Percentiles rank a stretch among this genome's conserved stretches.
phyloP scores from a whole-genome alignment of 192 early-diverging fungal species.

The Rhizoclosmatium sp. region DNA sequence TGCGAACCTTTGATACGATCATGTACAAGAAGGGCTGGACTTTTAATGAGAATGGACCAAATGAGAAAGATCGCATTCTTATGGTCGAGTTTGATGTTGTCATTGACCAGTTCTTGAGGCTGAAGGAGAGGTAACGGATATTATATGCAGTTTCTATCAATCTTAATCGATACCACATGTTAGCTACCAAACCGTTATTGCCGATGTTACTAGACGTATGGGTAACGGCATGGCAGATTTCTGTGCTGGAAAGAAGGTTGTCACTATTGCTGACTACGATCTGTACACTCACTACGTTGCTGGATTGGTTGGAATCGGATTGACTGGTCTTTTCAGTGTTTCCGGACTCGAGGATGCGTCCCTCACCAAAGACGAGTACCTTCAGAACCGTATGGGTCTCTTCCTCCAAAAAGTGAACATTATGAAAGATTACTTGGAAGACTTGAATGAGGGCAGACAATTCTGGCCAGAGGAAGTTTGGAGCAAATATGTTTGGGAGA shows the following conservation, averaged over 20 bases:
- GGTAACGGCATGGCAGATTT: constrained; percentile 94
- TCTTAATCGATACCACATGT: constrained; percentile 8
- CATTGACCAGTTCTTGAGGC: constrained; percentile 84
- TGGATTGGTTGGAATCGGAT: constrained; percentile 91
- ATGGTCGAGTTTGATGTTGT: constrained; percentile 90
- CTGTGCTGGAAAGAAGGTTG: constrained; percentile 56
- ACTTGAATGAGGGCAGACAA: constrained; percentile 83
- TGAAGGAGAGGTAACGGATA: constrained; percentile 60
- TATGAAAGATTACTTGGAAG: constrained; percentile 93
- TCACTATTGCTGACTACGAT: constrained; percentile 87
- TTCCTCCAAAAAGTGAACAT: constrained; percentile 99
- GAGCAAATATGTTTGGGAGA: constrained; percentile 72
- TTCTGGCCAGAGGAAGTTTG: constrained; percentile 99
- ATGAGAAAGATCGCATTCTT: constrained; percentile 94
- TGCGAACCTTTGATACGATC: constrained; percentile 82
- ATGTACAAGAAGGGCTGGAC: constrained; percentile 74
- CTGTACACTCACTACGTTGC: constrained; percentile 98
- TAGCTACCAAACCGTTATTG: constrained; percentile 86
- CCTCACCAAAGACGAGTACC: constrained; percentile 25
- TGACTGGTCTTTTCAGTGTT: constrained; percentile 89
- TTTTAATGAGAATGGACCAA: constrained; percentile 75
- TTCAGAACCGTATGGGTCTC: constrained; percentile 93
- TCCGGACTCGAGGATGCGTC: constrained; percentile 76
- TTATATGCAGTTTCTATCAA: constrained; percentile 20
- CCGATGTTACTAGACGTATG: constrained; percentile 91